Conservation (phyloP, 164 flowering plant species). For the Nymphaea colorata region DNA sequence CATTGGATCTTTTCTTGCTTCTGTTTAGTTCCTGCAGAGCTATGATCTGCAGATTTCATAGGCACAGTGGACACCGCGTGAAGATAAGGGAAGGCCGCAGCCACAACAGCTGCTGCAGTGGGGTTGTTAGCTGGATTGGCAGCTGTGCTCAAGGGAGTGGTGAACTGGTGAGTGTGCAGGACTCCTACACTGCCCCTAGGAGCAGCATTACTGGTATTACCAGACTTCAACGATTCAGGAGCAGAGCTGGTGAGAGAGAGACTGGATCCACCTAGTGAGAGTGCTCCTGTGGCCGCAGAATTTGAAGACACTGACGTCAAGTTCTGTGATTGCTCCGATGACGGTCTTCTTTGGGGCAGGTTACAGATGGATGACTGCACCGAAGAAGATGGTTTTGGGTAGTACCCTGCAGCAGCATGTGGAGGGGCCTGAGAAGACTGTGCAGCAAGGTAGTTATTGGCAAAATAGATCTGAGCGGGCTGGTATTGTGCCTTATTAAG, state of each 20-base stretch:
- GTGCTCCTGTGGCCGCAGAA: conserved; percentile 41
- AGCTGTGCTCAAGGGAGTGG: conserved; percentile 33
- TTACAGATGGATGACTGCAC: neutral
- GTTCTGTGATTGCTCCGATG: conserved; percentile 33
- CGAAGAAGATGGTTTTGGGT: conserved; percentile 5
- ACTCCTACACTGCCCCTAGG: conserved; percentile 34
- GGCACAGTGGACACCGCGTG: conserved; percentile 52
- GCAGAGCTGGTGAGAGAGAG: conserved; percentile 27
- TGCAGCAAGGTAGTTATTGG: conserved; percentile 37
- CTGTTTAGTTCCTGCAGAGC: conserved; percentile 67
- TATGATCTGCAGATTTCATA: conserved; percentile 68
- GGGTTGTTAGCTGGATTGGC: conserved; percentile 27
- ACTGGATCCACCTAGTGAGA: conserved; percentile 30
- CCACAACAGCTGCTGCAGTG: conserved; percentile 21
- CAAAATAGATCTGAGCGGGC: conserved; percentile 46
- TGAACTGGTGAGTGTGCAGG: conserved; percentile 28
- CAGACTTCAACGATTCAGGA: conserved; percentile 52
- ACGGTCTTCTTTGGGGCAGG: conserved; percentile 26
- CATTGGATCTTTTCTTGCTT: conserved; percentile 7
- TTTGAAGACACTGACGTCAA: conserved; percentile 30
- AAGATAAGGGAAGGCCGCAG: conserved; percentile 47
- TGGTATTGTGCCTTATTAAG: conserved; percentile 23
- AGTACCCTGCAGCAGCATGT: conserved; percentile 30
- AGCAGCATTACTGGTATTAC: conserved; percentile 28
- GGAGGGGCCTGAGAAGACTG: conserved; percentile 21